phyloP scores from a whole-genome alignment of 306 rosid genomes.

The Purshia tridentata region DNA sequence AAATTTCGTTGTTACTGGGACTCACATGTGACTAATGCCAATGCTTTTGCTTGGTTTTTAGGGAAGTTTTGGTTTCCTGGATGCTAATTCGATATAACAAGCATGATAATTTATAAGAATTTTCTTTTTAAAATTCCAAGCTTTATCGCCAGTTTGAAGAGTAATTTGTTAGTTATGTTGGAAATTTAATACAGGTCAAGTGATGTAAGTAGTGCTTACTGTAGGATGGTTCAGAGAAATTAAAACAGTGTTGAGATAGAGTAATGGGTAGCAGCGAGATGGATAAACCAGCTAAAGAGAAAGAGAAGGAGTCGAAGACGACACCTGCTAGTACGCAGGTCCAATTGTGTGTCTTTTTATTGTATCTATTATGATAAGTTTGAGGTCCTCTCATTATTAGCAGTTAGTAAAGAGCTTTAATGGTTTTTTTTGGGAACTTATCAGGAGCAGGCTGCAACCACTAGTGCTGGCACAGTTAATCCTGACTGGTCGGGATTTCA shows the following conservation, averaged over 20 bases:
- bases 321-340: conserved; percentile 77
- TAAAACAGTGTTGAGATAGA: conserved; percentile 33
- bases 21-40: no score
- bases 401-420: conserved; percentile 16
- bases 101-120: not conserved
- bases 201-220: conserved; percentile 10
- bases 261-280: conserved; percentile 78
- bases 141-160: not conserved
- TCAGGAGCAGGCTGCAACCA: conserved; percentile 82
- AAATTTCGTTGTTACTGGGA: no score
- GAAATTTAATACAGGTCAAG: not conserved
- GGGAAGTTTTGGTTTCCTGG: not conserved
- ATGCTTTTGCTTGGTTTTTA: not conserved
- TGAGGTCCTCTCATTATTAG: not conserved
- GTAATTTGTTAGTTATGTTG: not conserved
- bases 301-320: conserved; percentile 75
- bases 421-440: not conserved
- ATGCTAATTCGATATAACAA: no score
- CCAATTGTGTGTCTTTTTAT: conserved; percentile 25
- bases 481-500: conserved; percentile 97
- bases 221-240: conserved; percentile 55
- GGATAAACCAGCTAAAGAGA: conserved; percentile 68
- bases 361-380: conserved; percentile 10
- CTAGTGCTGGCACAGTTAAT: conserved; percentile 63
- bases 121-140: not conserved